Evolutionary conservation across 495 filamentous ascomycete genomes (phyloP).

Genomic region (Penicillium argentinense): DNA sequence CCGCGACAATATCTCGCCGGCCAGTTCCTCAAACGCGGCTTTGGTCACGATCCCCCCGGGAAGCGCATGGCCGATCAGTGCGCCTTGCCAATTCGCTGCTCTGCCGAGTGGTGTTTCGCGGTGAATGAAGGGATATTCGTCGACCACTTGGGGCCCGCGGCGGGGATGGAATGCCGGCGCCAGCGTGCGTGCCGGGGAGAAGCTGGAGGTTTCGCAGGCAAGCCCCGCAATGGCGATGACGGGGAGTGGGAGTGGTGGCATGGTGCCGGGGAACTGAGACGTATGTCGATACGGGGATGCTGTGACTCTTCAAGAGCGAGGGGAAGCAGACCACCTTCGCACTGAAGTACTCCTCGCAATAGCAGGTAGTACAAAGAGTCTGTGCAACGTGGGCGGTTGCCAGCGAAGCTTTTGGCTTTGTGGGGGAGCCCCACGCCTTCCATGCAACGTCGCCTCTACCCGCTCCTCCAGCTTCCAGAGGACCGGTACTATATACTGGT

Average conservation of each 20-base stretch:
- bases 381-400: not conserved
- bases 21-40: conserved; percentile 48
- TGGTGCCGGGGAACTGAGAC: too few species aligned
- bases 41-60: conserved; percentile 53
- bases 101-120: conserved; percentile 39
- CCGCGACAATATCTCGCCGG: conserved; percentile 46
- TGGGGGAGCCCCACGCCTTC: not conserved
- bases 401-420: not conserved
- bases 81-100: conserved; percentile 49
- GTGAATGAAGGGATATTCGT: conserved; percentile 48
- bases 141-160: conserved; percentile 45
- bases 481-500: too few species aligned
- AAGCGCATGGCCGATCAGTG: conserved; percentile 54
- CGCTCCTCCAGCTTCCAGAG: too few species aligned
- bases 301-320: too few species aligned
- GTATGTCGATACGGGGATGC: not conserved
- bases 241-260: too few species aligned
- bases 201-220: conserved; percentile 57
- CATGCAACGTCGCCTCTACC: conserved; percentile 15
- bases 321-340: too few species aligned
- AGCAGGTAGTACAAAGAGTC: too few species aligned
- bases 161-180: conserved; percentile 54
- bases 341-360: too few species aligned
- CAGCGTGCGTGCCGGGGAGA: conserved; percentile 51
- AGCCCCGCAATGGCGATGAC: conserved; percentile 56